Evolutionary conservation across 768 basidiomycete species (phyloP), one percentile per base, ranked within the genome.

Genomic region (Kwoniella heveanensis): DNA sequence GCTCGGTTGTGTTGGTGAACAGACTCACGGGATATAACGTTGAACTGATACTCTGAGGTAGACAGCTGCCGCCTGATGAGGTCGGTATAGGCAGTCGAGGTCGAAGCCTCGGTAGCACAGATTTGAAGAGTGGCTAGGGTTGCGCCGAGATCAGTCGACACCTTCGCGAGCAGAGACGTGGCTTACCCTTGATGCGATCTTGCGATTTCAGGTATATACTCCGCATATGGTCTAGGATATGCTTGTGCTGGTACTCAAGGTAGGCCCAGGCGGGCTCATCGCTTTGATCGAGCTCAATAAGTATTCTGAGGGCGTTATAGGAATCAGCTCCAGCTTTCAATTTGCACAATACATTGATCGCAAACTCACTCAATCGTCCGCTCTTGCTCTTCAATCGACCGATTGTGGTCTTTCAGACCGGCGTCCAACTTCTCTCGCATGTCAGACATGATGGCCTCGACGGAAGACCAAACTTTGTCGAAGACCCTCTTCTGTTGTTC

Each of bases 251-350:
- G 60, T 88, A 87, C 70, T 98, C 96, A 70, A 99, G 90, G 79
- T 90, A 99, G 9, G 88, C 87, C 96, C 95, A 99, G 48, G 92
- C 85, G 0, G 94, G 91, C 74, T 99, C 95, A 62, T 95, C 92
- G 12, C 86, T 84, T 1, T 86, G 84, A 71, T 90, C 90, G 60
- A 99, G 81, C 67, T 99, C 95, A 54, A 93, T 82, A 30, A 98
- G 81, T 53, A 97, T 89, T 73, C 95, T 98, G 10, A 8, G 17
- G 27, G 12, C 3, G 1, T 7, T 30, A 15, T 58, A 49, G 17
- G 46, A 26, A 19, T 19, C 27, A 6, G 7, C 29, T 54, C 26
- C 25, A 46, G 50, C 22, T n/a, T 9, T 26, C 22, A 25, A 52
- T 2, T 10, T 0, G 8, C 21, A 51, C 1, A 36, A 36, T 5